Percentiles rank a stretch among this genome's conserved stretches.
Evolutionary conservation across 345 rosid genomes (phyloP).

Genomic region (Sisymbrium altissimum): DNA sequence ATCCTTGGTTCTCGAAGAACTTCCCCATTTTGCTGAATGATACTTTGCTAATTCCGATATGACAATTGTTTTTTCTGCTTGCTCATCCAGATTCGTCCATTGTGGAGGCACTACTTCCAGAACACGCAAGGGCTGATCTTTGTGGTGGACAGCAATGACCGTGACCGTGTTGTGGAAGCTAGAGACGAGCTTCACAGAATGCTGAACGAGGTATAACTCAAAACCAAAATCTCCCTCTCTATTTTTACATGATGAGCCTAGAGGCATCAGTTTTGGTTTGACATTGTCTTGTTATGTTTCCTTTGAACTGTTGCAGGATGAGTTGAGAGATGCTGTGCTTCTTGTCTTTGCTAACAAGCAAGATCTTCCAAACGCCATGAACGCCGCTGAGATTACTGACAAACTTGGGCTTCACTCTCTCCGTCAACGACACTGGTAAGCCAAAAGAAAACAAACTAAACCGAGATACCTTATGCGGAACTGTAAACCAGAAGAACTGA

Average conservation of each 20-base stretch:
- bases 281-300: not conserved
- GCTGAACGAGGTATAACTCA: constrained; percentile 56
- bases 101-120: constrained; percentile 80
- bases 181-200: constrained; percentile 73
- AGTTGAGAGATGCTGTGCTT: constrained; percentile 69
- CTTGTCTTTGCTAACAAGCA: constrained; percentile 73
- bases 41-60: not conserved
- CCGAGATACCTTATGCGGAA: not conserved
- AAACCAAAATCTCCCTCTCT: not conserved
- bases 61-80: not conserved
- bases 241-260: not conserved
- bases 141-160: constrained; percentile 73
- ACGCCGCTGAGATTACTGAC: constrained; percentile 71
- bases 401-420: constrained; percentile 73
- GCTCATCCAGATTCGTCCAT: constrained; percentile 53
- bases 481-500: not conserved
- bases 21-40: not conserved
- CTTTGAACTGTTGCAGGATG: constrained; percentile 43
- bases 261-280: not conserved
- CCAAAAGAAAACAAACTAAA: not conserved
- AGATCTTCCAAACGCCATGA: constrained; percentile 75
- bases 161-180: constrained; percentile 76
- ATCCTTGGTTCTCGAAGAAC: not conserved
- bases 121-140: constrained; percentile 77
- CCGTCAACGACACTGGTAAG: constrained; percentile 67